These are phyloP conservation scores for Xylaria multiplex DNA, from an alignment of 2,329 filamentous ascomycete species.

Conservation along the genomic window DNA sequence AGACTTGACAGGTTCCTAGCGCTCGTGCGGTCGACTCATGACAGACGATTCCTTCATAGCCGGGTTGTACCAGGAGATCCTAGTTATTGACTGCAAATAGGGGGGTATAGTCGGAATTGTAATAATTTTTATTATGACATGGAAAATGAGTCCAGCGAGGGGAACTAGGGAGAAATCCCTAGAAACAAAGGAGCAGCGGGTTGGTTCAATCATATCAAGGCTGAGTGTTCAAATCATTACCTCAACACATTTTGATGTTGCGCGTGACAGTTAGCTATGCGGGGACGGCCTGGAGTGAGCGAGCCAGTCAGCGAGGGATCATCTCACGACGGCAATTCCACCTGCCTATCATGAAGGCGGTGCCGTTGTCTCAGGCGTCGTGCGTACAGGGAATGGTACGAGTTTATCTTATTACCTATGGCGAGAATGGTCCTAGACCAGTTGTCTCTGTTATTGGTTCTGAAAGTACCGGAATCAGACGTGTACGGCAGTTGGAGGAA, in stretches of 20 bases:
- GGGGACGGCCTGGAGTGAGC: constrained; percentile 34
- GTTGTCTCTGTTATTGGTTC: constrained; percentile 6
- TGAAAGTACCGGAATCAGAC: constrained; percentile 9
- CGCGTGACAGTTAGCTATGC: constrained; percentile 32
- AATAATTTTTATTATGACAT: constrained; percentile 11
- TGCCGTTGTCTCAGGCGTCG: constrained; percentile 8
- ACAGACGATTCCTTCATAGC: constrained; percentile 2
- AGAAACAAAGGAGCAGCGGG: constrained; percentile 18
- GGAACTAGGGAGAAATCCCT: not conserved
- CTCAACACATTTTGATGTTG: constrained; percentile 25
- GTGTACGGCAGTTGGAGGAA: constrained; percentile 15
- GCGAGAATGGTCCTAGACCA: constrained; percentile 12
- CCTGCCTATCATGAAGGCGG: constrained; percentile 29
- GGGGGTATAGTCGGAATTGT: constrained; percentile 4
- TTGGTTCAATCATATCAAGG: constrained; percentile 27
- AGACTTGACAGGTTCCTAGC: constrained; percentile 1
- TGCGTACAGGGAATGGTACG: constrained; percentile 10
- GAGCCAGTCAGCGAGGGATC: constrained; percentile 26
- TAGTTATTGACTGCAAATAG: constrained; percentile 9
- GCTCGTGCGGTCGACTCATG: constrained; percentile 21
- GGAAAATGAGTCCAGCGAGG: not conserved
- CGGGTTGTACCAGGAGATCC: not conserved
- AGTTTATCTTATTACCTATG: constrained; percentile 22
- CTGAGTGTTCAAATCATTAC: constrained; percentile 24
- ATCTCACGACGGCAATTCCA: constrained; percentile 24